Base-by-base conservation (phyloP, 2,329 filamentous ascomycete genomes). In the Elsinoe necatrix region DNA sequence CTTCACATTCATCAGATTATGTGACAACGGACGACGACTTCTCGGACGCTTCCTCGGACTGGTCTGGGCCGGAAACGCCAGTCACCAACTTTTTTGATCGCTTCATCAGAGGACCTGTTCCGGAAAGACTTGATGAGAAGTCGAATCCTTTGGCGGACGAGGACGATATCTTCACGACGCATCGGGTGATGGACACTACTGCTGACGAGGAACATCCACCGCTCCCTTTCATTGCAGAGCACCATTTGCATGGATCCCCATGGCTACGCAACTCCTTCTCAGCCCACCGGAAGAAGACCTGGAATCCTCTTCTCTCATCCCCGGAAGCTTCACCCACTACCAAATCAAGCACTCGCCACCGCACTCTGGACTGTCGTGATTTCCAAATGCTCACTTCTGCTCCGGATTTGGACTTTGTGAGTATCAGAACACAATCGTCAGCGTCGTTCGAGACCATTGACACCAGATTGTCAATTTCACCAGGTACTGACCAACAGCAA, bases 31-130 rank as follows among this genome's bases (percentile, higher is more conserved):
- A 52, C 48, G 48, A 52, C 34, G 48, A 52, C 11, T 35, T 52
- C 20, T 52, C 48, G 11, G 34, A 39, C 31, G 34, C 34, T 18
- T 52, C 48, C 8, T 37, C 48, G 3, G 48, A 52, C 48, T 52
- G 48, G 48, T 39, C 48, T n/a, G 29, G 48, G 14, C 48, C 48
- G 14, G 31, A 39, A 7, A 52, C 48, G 34, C 48, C 48, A 23
- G 48, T 52, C 7, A 52, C 48, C n/a, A 52, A 52, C 34, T 52
- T 52, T 29, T 52, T 52, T 20, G 48, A 52, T 16, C 48, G 48
- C 29, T 52, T 52, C 31, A 35, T 52, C 48, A 34, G 20, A 16
- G 18, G 7, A 8, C 34, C 48, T 12, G 12, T 16, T 9, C 18
- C 3, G 34, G 12, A 35, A 20, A 21, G 14, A 4, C 25, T 12